Base-by-base conservation (phyloP, 495 filamentous ascomycete genomes). In the Lindgomyces ingoldianus region DNA sequence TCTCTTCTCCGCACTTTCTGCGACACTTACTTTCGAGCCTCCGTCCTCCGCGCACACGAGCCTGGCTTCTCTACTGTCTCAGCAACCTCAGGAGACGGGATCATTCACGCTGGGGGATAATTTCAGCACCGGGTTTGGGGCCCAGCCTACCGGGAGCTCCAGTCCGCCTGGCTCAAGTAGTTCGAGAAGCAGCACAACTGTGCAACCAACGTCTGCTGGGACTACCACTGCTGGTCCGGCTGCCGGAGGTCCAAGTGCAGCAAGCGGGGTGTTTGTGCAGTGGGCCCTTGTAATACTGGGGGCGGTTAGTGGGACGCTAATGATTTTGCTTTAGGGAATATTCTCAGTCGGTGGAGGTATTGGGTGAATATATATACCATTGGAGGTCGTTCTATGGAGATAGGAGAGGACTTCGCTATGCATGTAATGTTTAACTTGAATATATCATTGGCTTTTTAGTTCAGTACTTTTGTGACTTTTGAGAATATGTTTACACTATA, bases 41-140 rank as follows among this genome's bases (percentile, higher is more conserved):
- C 63, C 63, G 6, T 14, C 55, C 10, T 22, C 21, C 18, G 63
- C 63, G 25, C 63, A 65, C 3, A 65, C 63, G 21, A 53, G 46
- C 11, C 44, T 65, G 6, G 47, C 44, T 9, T 47, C 52, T 2
- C 45, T 48, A 3, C 51, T 64, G 4, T 47, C 26, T 10, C 33
- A 22, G 36, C 1, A 41, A 39, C 62, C 53, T 12, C 42, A 42
- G 0, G 51, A 49, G 19, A 57, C 62, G 4, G 54, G 8, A 6
- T 44, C 53, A 12, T 22, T 36, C 8, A 48, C 21, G 11, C 21
- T 65, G 8, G 45, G 21, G 1, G 25, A 60, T 39, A 2, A 4
- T 3, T 46, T 46, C 18, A 30, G 21, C 4, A 57, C n/a, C 18
- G 21, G 16, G n/a, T 18, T 24, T 4, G 44, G 44, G 16, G 44